Evolutionary conservation across 1,284 basidiomycete species (phyloP), one percentile per base, ranked within the genome.

Genomic region (Trichosporon sp.): DNA sequence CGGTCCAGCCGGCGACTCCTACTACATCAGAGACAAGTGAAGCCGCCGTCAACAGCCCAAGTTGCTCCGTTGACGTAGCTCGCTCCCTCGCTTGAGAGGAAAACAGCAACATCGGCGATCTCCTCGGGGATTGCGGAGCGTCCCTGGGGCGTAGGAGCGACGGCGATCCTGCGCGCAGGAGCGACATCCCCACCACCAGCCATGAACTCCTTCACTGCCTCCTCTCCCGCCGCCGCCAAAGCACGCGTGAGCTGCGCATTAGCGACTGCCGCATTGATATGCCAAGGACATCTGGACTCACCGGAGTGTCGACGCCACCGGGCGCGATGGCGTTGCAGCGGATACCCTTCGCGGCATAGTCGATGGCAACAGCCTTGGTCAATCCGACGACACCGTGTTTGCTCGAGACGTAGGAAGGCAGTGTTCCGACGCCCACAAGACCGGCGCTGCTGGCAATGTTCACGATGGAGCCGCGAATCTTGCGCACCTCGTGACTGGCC

Each of bases 31-130:
- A 56, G 19, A 13, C 13, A 23, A 2, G 58, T 46, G 37, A 60
- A 60, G 5, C 73, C 73, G 14, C 74, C 74, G 67, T 74, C 74
- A 0, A 71, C 71, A 2, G 70, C 57, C 73, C 70, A 75, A 11
- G 67, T 66, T 2, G 71, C 70, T 25, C 74, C 74, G 23, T 72
- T 72, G 3, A 73, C 72, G 37, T 71, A 75, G 57, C 68, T 70
- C 21, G 72, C 72, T 60, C 69, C 69, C 64, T 72, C 70, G 19
- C 64, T 59, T 14, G 58, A 59, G 36, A 75, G 60, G 62, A 75
- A 75, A 14, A 74, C 52, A 9, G 70, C 61, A 13, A 72, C 69
- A 64, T 75, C 74, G 2, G 74, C 74, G 27, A 75, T 63, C 63
- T 75, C 74, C 33, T 73, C 72, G 4, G 70, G 61, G n/a, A 46